Evolutionary conservation across 495 filamentous ascomycete genomes (phyloP), one percentile per base, ranked within the genome.

Genomic region (Penicillium nucicola): DNA sequence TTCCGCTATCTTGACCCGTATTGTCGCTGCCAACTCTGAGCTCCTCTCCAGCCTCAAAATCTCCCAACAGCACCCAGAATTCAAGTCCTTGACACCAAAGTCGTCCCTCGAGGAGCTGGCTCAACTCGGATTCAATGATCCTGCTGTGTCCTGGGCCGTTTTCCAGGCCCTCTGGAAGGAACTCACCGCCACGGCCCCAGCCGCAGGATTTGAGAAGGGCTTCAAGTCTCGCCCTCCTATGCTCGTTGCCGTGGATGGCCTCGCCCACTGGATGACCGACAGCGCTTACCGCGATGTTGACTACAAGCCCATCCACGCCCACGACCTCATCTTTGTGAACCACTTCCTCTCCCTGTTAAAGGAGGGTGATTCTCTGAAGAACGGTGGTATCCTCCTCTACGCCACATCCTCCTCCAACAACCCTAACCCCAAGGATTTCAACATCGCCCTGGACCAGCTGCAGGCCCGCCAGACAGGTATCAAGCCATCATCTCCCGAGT

Each of bases 91-190:
- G 5, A 75, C 79, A 57, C 65, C 79, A 34, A 81, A 78, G 55
- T 81, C 80, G 56, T 80, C 84, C 4, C 80, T 97, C 5, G 70
- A 79, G 48, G 76, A 81, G 39, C 83, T 97, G 48, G 77, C 79
- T 65, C 79, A 79, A 53, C 69, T 85, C 15, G 92, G 90, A 51
- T 77, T 81, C 50, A 78, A 79, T 53, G 91, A 96, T 52, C 77
- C 86, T 17, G 84, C 89, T 39, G 66, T 84, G 64, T 82, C 92
- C 34, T 92, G 86, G 84, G 75, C 85, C 18, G 79, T 93, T 38
- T 96, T 96, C 77, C 80, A 84, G 57, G 84, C 87, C 10, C 71
- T 98, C 15, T 88, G 89, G 81, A 64, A 74, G 11, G 93, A 98
- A 67, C 78, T 98, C 28, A 85, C 77, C 1, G 69, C 74, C 2